Conservation (phyloP, 2,329 filamentous ascomycete species). For the Cladosporium austrohemisphaericum region DNA sequence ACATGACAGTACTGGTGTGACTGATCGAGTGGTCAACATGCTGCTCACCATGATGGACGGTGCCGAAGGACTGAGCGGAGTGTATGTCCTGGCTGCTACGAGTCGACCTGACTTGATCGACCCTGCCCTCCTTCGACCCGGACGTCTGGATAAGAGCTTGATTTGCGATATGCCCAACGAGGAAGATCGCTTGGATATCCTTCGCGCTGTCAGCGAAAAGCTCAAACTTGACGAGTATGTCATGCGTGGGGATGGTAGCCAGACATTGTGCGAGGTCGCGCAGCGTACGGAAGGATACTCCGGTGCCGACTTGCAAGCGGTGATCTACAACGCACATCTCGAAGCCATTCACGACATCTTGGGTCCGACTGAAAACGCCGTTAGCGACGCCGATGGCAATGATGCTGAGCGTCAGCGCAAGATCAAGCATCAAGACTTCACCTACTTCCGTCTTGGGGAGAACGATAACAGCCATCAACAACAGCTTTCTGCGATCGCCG, state of each 20-base stretch:
- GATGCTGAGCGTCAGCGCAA: conserved; percentile 25
- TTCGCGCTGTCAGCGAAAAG: conserved; percentile 77
- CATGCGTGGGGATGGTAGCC: conserved; percentile 37
- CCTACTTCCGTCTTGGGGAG: conserved; percentile 80
- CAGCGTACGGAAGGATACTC: conserved; percentile 81
- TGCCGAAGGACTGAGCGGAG: conserved; percentile 87
- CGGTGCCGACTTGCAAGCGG: conserved; percentile 88
- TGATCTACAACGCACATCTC: conserved; percentile 93
- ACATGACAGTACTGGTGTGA: conserved; percentile 97
- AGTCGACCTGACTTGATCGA: conserved; percentile 93
- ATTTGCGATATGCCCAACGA: conserved; percentile 82
- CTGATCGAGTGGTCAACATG: conserved; percentile 96
- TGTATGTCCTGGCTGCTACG: conserved; percentile 94
- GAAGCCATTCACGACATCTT: conserved; percentile 95
- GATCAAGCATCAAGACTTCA: conserved; percentile 52
- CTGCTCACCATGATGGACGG: conserved; percentile 98
- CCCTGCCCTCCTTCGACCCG: conserved; percentile 84
- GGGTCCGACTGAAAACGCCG: conserved; percentile 40
- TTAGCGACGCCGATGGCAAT: conserved; percentile 32
- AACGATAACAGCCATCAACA: conserved; percentile 34
- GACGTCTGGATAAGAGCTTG: conserved; percentile 87
- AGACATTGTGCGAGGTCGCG: conserved; percentile 52
- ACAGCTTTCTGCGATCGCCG: conserved; percentile 49
- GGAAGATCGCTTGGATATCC: conserved; percentile 82
- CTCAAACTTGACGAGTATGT: conserved; percentile 68